Evolutionary conservation across 805 yeast genomes (phyloP), one percentile per base, ranked within the genome.

Genomic region (Candida fluviatilis): DNA sequence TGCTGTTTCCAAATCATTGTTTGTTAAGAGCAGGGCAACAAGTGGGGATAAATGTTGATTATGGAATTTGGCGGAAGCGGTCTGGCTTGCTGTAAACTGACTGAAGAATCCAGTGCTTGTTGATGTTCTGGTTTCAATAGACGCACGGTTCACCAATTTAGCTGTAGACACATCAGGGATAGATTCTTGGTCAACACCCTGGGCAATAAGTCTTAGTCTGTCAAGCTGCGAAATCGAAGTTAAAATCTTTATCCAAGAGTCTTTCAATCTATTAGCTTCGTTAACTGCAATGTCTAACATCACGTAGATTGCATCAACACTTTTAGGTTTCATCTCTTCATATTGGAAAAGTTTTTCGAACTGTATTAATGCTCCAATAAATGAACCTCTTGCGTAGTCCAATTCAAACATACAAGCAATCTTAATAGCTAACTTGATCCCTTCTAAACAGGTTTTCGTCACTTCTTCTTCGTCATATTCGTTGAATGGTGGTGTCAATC

Each of bases 401-500:
- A 89, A 66, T 34, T 82, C 91, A 57, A 88, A 90, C 56, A 83
- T 74, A 44, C 96, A 80, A 1, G 98, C 77, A 39, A 95, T 84
- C 35, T 83, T 80, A 36, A 89, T 80, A 1, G 96, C 81, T 25
- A 88, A 64, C 50, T 82, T 82, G 48, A 93, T 76, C 16, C 99
- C 99, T 47, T 87, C 96, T 38, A 93, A 63, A 49, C 96, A 82
- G 6, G 74, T 62, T 35, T 69, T 75, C 3, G 85, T 75, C 8
- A 84, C 74, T 38, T 82, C 88, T 15, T 71, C 74, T 48, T 86
- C 93, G 48, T 85, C 89, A 45, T 83, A 81, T 39, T 88, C 96
- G 55, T 84, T 88, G 67, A 90, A 89, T 4, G 96, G 95, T 3
- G 95, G 91, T 0, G 97, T 89, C 35, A 93, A 70, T 0, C 95